A percentile compares a stretch with the other conserved stretches of the same genome.
Conservation (phyloP, 2,329 filamentous ascomycete genomes). For the Biscogniauxia sp. region DNA sequence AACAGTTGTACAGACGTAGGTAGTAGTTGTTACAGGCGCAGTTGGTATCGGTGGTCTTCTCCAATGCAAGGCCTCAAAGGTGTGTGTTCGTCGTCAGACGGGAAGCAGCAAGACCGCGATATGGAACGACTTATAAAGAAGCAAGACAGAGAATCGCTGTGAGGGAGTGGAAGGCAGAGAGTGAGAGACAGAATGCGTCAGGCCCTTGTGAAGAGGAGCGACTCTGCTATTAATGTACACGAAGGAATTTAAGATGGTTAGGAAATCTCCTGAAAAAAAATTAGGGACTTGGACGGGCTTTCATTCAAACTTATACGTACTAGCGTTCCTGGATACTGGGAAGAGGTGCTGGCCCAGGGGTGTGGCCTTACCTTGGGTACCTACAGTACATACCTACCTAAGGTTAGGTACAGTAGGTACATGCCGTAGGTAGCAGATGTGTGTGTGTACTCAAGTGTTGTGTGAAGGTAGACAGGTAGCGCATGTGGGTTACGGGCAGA, state of each 20-base stretch:
- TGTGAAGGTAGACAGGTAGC: conserved; percentile 16
- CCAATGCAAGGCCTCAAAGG: conserved; percentile 5
- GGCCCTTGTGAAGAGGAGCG: conserved; percentile 8
- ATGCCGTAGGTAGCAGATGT: too few species aligned
- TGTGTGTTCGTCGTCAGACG: conserved; percentile 1
- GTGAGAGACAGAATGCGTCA: conserved; percentile 9
- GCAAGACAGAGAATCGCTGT: background rate
- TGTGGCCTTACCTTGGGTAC: background rate
- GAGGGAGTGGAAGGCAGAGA: background rate
- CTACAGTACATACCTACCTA: background rate
- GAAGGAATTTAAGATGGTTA: conserved; percentile 18
- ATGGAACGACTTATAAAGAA: conserved; percentile 12
- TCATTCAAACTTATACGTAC: conserved; percentile 34
- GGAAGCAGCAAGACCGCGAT: conserved; percentile 2
- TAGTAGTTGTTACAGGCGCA: conserved; percentile 3
- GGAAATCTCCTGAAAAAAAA: conserved; percentile 26
- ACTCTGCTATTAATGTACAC: conserved; percentile 26
- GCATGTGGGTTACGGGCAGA: conserved; percentile 7
- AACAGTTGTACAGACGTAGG: conserved; percentile 29
- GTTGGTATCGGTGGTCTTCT: conserved; percentile 22
- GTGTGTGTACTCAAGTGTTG: background rate
- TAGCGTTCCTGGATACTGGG: conserved; percentile 1
- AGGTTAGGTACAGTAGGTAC: background rate
- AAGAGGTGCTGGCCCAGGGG: background rate
- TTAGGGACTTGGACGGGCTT: conserved; percentile 26